Base-by-base conservation (phyloP, 2,329 filamentous ascomycete species). In the Chrysoporthe puriensis region DNA sequence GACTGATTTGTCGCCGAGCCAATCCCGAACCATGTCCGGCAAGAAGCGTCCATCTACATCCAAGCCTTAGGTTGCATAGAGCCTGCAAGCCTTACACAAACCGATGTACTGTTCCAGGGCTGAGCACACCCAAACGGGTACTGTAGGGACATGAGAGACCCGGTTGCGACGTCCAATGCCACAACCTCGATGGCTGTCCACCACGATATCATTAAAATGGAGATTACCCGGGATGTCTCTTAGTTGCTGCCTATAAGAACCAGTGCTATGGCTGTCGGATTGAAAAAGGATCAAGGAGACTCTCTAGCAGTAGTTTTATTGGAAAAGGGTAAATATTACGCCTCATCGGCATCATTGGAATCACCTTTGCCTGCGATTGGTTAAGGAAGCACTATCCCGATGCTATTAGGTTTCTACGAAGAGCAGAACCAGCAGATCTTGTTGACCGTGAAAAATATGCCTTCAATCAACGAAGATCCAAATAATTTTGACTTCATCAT, bases 401-500 rank as follows among this genome's bases (percentile, higher is more conserved):
- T 21, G 3, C 3, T 7, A 8, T 21, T 2, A 6, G 9, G 3
- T 50, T 18, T 21, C 16, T 9, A 16, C 1, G 8, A 36, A 16
- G 7, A 57, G 21, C 0, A 32, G 9, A 26, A 7, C 14, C 3
- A 44, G 4, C 6, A 18, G 16, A 46, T n/a, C 46, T 14, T 48
- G 7, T 48, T n/a, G n/a, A 14, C 6, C 34, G 26, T 16, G 21
- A 58, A 59, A 40, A 76, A 26, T 8, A 73, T 73, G 70, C 59
- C 66, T 65, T 18, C 26, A 9, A 62, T 72, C 21, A 66, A 36
- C 42, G 67, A 64, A 60, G 64, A 63, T 11, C 63, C 67, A 4
- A 67, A 68, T 18, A 61, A 65, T 2, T 81, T 79, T 63, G 81
- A 82, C 73, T 81, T 81, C 70, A 77, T 81, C 36, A 71, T 82